Conservation (phyloP, 257 asterid species). For the Linderniella brevidens region DNA sequence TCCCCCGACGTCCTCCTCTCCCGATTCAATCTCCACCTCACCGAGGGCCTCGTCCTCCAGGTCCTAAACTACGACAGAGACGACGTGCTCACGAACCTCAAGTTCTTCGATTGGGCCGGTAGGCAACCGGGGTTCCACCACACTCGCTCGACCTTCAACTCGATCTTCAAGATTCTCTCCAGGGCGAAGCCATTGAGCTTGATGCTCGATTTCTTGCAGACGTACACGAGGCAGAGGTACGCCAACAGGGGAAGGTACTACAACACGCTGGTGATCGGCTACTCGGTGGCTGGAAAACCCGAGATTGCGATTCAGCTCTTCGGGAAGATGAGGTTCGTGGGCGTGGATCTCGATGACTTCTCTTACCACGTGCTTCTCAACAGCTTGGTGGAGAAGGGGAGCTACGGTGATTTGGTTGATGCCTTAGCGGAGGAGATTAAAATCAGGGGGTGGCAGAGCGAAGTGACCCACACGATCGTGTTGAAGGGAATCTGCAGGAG, state of each 20-base stretch:
- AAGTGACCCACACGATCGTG: conserved; percentile 42
- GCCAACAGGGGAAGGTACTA: conserved; percentile 17
- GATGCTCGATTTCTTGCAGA: conserved; percentile 39
- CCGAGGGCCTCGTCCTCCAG: conserved; percentile 37
- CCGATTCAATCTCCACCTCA: conserved; percentile 30
- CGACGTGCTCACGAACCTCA: conserved; percentile 53
- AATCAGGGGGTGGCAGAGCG: conserved; percentile 27
- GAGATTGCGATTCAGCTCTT: conserved; percentile 54
- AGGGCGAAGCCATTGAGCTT: conserved; percentile 29
- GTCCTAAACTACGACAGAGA: conserved; percentile 33
- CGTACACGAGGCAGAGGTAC: conserved; percentile 18
- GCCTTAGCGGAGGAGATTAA: conserved; percentile 35
- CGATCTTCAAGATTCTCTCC: conserved; percentile 42
- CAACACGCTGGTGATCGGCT: conserved; percentile 54
- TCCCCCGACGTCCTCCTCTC: conserved; percentile 11
- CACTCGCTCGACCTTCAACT: conserved; percentile 45
- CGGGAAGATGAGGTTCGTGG: conserved; percentile 64
- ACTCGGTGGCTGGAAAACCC: conserved; percentile 52
- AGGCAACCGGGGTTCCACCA: conserved; percentile 56
- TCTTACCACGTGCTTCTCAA: conserved; percentile 58
- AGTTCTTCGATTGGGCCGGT: conserved; percentile 94
- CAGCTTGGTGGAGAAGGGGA: conserved; percentile 40
- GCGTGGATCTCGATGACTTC: conserved; percentile 41
- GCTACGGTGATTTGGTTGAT: conserved; percentile 36
- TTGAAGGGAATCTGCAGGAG: conserved; percentile 41